Base-by-base conservation (phyloP, 768 basidiomycete species). In the Hypsizygus marmoreus region DNA sequence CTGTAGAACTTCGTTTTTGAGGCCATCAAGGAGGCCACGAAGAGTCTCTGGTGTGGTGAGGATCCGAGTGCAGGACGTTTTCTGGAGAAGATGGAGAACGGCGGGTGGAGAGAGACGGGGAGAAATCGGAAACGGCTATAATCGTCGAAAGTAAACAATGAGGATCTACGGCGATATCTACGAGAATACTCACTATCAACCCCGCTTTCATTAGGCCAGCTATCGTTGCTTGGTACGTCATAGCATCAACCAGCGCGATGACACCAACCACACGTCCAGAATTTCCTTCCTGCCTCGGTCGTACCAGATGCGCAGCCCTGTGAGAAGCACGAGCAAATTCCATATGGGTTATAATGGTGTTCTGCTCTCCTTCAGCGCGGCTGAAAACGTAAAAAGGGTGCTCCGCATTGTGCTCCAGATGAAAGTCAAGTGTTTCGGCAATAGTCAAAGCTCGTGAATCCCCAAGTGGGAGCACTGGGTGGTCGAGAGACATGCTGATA, bases 101-200 rank as follows among this genome's bases (percentile, higher is more conserved):
- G 62, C 70, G 2, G 60, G 60, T 1, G 71, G 56, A 0, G 69
- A 66, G 39, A 68, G 67, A 6, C 68, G 63, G 20, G 68, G 68
- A n/a, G 68, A 71, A 35, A 73, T 72, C 1, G 65, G 65, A 43
- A 67, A 70, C 12, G 72, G 70, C 73, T 73, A n/a, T n/a, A n/a
- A n/a, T n/a, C n/a, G 40, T 5, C 8, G 11, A 22, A 19, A 29
- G 14, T 4, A 24, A 20, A 5, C 9, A 31, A 19, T 19, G 11
- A 7, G 13, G 19, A 24, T 16, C 41, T 12, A 25, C 12, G 24
- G 5, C 11, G 13, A 8, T 0, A 4, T 4, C 5, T 16, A 30
- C 29, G 2, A 4, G 3, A 13, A 11, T 11, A 57, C 65, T 28
- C 47, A 65, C 68, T 16, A 64, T 45, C 13, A 63, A 43, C 4